Percentiles rank a stretch among this genome's conserved stretches.
These are phyloP conservation scores for Thielaviopsis ethacetica DNA, from an alignment of 2,329 filamentous ascomycete species.

Conservation along the genomic window DNA sequence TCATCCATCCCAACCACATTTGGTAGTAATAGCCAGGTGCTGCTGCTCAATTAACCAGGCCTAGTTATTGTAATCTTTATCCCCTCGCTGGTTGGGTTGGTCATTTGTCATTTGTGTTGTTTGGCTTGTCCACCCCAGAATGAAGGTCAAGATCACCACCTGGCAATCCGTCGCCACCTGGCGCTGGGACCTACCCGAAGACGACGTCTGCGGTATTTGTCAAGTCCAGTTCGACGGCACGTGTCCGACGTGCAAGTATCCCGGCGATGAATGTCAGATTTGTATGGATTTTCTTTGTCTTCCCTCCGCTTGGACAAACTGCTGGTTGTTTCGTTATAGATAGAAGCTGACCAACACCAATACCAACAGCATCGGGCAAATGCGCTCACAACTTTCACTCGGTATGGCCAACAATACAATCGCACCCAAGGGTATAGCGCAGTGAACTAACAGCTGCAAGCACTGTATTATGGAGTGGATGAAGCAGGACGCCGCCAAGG, in stretches of 20 bases:
- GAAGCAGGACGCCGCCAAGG: conserved; percentile 81
- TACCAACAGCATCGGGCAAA: conserved; percentile 64
- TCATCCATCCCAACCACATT: too few species aligned
- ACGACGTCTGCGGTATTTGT: conserved; percentile 97
- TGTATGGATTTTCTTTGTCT: conserved; percentile 36
- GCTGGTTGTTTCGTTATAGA: background rate
- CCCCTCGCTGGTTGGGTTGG: too few species aligned
- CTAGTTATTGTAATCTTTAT: too few species aligned
- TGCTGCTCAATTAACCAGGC: too few species aligned
- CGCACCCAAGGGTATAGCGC: too few species aligned
- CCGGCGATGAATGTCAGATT: conserved; percentile 86
- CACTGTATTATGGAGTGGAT: conserved; percentile 96
- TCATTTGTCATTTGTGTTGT: too few species aligned
- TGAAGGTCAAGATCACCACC: conserved; percentile 90
- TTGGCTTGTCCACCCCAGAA: conserved; percentile 27
- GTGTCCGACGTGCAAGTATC: conserved; percentile 94
- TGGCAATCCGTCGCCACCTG: conserved; percentile 93
- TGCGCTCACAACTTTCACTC: conserved; percentile 98
- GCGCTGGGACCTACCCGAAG: conserved; percentile 94
- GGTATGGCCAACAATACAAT: too few species aligned
- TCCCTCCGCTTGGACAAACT: background rate
- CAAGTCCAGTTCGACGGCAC: conserved; percentile 96
- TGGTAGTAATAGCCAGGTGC: too few species aligned
- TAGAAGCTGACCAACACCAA: background rate
- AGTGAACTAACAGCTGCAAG: conserved; percentile 25